phyloP scores from a whole-genome alignment of 495 filamentous ascomycete species.

The Penicillium ochrochloron region DNA sequence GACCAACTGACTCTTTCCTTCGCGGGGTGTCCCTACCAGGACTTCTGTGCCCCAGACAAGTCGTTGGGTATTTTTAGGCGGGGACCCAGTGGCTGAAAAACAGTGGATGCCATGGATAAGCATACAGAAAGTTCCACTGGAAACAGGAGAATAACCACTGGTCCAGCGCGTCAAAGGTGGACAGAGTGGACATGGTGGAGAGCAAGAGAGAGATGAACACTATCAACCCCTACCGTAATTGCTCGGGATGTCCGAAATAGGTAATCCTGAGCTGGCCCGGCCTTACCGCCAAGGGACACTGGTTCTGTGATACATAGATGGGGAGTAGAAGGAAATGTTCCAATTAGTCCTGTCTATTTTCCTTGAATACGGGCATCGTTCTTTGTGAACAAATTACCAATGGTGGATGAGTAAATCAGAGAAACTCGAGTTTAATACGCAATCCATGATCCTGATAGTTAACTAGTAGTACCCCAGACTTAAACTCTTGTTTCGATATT shows the following conservation, averaged over 20 bases:
- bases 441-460: neutral
- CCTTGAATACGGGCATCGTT: neutral
- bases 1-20: conserved; percentile 5
- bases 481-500: neutral
- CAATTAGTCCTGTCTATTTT: neutral
- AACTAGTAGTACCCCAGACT: neutral
- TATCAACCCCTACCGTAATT: conserved; percentile 5
- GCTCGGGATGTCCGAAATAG: conserved; percentile 28
- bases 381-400: neutral
- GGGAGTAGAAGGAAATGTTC: neutral
- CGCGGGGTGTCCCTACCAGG: neutral
- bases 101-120: conserved; percentile 6
- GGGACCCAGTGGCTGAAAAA: conserved; percentile 2
- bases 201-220: neutral
- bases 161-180: neutral
- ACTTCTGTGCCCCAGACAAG: neutral
- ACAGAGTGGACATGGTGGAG: neutral
- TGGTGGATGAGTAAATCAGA: neutral
- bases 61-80: conserved; percentile 9
- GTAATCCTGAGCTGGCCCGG: conserved; percentile 17
- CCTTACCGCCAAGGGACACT: conserved; percentile 12
- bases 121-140: conserved; percentile 7
- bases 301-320: neutral
- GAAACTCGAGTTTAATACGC: neutral
- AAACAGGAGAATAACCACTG: conserved; percentile 5